Conservation (phyloP, 495 filamentous ascomycete genomes). For the Letharia lupina region DNA sequence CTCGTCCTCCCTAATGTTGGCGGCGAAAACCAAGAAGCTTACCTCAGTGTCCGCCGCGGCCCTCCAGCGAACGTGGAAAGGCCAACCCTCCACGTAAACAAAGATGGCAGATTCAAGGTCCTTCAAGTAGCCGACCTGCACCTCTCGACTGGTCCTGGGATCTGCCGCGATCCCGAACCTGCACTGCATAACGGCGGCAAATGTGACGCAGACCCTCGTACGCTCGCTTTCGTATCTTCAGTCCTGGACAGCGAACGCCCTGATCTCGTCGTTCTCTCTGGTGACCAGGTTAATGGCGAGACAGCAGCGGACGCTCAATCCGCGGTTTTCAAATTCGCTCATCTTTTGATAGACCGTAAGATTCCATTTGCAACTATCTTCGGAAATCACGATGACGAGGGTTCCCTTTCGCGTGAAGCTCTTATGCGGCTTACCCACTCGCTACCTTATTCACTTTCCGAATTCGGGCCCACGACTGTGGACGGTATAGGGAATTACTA, state of each 20-base stretch:
- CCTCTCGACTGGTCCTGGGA: constrained; percentile 77
- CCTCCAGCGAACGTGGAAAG: constrained; percentile 48
- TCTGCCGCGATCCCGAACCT: constrained; percentile 76
- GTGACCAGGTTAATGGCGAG: constrained; percentile 93
- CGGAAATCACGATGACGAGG: constrained; percentile 96
- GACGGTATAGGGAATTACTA: constrained; percentile 93
- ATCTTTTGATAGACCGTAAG: constrained; percentile 73
- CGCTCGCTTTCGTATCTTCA: constrained; percentile 76
- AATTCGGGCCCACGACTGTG: constrained; percentile 69
- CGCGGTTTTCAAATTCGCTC: constrained; percentile 88
- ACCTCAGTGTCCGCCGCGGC: constrained; percentile 70
- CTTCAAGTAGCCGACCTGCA: constrained; percentile 91
- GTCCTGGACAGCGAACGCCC: constrained; percentile 86
- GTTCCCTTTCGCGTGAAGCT: constrained; percentile 60
- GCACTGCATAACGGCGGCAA: constrained; percentile 57
- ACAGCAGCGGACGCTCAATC: constrained; percentile 85
- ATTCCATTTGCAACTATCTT: constrained; percentile 93
- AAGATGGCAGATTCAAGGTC: constrained; percentile 94
- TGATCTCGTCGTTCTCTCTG: constrained; percentile 80
- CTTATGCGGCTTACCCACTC: constrained; percentile 80
- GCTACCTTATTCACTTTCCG: constrained; percentile 80
- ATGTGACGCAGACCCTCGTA: constrained; percentile 87
- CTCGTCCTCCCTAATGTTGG: constrained; percentile 53
- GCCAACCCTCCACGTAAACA: constrained; percentile 64
- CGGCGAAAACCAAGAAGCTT: constrained; percentile 54